A percentile compares a stretch with the other conserved stretches of the same genome.
Evolutionary conservation across 257 asterid species (phyloP).

Genomic region (Solanum peruvianum): DNA sequence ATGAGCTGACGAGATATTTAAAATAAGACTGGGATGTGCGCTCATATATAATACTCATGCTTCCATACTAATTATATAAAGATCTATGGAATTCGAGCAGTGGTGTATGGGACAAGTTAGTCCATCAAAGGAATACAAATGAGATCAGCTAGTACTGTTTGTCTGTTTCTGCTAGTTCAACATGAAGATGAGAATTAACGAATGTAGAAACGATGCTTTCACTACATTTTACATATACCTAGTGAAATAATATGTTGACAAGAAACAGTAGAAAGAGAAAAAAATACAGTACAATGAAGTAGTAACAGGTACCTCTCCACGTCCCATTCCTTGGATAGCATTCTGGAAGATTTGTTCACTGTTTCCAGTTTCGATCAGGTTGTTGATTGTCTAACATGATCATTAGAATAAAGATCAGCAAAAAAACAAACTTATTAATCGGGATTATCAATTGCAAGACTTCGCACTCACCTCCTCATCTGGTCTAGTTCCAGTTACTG

Average conservation of each 20-base stretch:
- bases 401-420: slow-evolving; percentile 5
- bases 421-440: neutral
- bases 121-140: neutral
- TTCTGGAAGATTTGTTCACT: slow-evolving; percentile 83
- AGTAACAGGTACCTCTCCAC: slow-evolving; percentile 49
- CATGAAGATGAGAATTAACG: neutral
- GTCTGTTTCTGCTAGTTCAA: neutral
- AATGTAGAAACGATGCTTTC: neutral
- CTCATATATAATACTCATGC: neutral
- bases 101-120: neutral
- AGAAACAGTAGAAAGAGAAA: neutral
- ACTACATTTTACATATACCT: neutral
- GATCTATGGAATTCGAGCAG: neutral
- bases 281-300: neutral
- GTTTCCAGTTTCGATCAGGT: slow-evolving; percentile 75
- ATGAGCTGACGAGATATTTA: neutral
- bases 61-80: neutral
- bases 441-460: neutral
- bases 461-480: slow-evolving; percentile 61
- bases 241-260: neutral
- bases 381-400: slow-evolving; percentile 56
- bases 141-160: neutral
- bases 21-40: neutral
- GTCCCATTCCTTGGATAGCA: slow-evolving; percentile 75
- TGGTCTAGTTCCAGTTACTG: slow-evolving; percentile 81